Percentiles rank a stretch among this genome's conserved stretches.
phyloP scores from a whole-genome alignment of 192 early-diverging fungal genomes.

The Coemansia sp. region DNA sequence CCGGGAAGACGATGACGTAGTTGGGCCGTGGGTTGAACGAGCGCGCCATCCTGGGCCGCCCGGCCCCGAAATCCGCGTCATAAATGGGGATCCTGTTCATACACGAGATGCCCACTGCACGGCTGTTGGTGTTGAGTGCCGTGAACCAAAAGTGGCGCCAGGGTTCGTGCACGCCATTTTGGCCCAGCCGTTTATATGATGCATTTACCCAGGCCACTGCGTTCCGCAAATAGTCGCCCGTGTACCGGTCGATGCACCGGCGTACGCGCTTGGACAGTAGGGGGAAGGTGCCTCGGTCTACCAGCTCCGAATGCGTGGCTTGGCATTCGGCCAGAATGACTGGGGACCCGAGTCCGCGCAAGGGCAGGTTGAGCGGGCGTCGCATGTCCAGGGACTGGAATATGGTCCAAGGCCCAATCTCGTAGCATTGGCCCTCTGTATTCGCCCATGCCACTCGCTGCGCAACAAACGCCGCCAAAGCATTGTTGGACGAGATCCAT shows the following conservation, averaged over 20 bases:
- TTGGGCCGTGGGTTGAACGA: slow-evolving; percentile 39
- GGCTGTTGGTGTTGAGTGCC: slow-evolving; percentile 19
- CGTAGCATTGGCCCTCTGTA: slow-evolving; percentile 15
- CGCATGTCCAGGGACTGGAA: slow-evolving; percentile 45
- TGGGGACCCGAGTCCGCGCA: slow-evolving; percentile 32
- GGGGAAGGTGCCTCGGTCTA: not conserved
- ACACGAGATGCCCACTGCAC: slow-evolving; percentile 30
- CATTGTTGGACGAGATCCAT: slow-evolving; percentile 38
- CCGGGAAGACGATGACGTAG: slow-evolving; percentile 42
- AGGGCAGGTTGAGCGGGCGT: slow-evolving; percentile 13
- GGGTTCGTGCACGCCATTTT: slow-evolving; percentile 13
- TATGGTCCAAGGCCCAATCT: slow-evolving; percentile 24
- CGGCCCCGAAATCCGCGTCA: slow-evolving; percentile 35
- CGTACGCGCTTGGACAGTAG: slow-evolving; percentile 12
- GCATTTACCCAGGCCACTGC: slow-evolving; percentile 33
- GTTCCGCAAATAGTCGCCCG: slow-evolving; percentile 16
- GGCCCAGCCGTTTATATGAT: slow-evolving; percentile 9
- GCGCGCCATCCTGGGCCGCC: slow-evolving; percentile 28
- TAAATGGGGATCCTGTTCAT: slow-evolving; percentile 43
- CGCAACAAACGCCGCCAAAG: slow-evolving; percentile 16
- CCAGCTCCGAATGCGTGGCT: not conserved
- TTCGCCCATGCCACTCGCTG: slow-evolving; percentile 32
- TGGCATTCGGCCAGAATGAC: slow-evolving; percentile 34
- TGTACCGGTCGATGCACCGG: slow-evolving; percentile 15
- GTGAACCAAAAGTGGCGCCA: slow-evolving; percentile 47